Evolutionary conservation across 768 basidiomycete species (phyloP).

Genomic region (Zangia roseola): DNA sequence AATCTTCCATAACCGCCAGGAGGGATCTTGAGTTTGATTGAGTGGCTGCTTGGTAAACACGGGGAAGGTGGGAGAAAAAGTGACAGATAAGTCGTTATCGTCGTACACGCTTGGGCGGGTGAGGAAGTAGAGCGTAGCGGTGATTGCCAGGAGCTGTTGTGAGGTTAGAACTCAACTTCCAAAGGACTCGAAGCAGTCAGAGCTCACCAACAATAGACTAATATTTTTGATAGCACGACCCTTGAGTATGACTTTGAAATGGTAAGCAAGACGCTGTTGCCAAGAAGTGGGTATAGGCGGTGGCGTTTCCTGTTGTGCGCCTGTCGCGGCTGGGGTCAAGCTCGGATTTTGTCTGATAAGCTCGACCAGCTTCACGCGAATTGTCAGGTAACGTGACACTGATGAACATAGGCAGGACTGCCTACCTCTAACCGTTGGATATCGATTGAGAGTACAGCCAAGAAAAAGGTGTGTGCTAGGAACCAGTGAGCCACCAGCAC

Average conservation of each 20-base stretch:
- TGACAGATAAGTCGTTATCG: constrained; percentile 21
- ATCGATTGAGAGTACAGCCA: constrained; percentile 93
- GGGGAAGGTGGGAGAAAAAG: constrained; percentile 25
- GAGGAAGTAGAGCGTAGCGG: constrained; percentile 70
- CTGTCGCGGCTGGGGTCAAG: constrained; percentile 44
- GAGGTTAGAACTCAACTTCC: constrained; percentile 3
- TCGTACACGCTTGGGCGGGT: constrained; percentile 50
- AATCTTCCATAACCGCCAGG: constrained; percentile 72
- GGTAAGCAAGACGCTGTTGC: constrained; percentile 29
- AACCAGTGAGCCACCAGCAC: constrained; percentile 98
- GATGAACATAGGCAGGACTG: not conserved
- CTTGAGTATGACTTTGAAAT: constrained; percentile 46
- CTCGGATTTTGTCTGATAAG: constrained; percentile 72
- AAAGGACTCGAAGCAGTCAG: not conserved
- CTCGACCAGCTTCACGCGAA: constrained; percentile 66
- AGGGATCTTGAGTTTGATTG: constrained; percentile 43
- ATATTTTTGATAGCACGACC: constrained; percentile 76
- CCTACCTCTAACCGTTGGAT: constrained; percentile 85
- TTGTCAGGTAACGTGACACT: constrained; percentile 11
- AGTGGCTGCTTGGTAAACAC: constrained; percentile 34
- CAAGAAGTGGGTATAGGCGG: constrained; percentile 26
- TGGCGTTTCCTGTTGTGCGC: constrained; percentile 23
- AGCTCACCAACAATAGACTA: constrained; percentile 73
- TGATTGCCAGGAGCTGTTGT: constrained; percentile 70
- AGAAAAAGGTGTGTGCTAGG: constrained; percentile 92